Evolutionary conservation across 163 green algal genomes (phyloP), one percentile per base, ranked within the genome.

Genomic region (Scenedesmus sp.): DNA sequence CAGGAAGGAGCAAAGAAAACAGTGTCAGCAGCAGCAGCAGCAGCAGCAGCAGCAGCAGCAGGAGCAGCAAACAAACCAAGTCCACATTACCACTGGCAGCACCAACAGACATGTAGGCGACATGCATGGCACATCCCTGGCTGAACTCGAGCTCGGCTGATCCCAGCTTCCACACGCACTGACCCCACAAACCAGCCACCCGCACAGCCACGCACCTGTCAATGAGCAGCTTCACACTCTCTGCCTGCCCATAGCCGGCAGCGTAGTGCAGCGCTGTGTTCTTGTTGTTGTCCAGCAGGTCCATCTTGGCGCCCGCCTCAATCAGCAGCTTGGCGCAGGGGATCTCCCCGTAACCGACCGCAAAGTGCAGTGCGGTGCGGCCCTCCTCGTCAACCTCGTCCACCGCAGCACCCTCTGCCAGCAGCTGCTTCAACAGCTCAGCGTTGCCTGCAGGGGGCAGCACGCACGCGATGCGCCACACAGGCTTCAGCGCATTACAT

Each of bases 191-290:
- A n/a, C n/a, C n/a, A n/a, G n/a, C n/a, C n/a, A n/a, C n/a, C n/a
- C n/a, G n/a, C n/a, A n/a, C n/a, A n/a, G n/a, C n/a, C n/a, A n/a
- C 94, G n/a, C n/a, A 98, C 96, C 93, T 96, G 24, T 98, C 91
- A 18, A 98, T 42, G 83, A 99, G 94, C 86, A 98, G 88, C 91
- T 95, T 94, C 37, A 97, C 95, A 37, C 90, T 92, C 22, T 97
- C 96, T 40, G 92, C 92, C 92, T 99, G 96, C 49, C 98, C 98
- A 92, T 99, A 99, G 43, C 98, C 98, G 2, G 98, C 98, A 0
- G 98, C 97, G 94, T 99, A 99, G 93, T 99, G 98, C 91, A 99
- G 95, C 35, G 98, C 92, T 1, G 98, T 99, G 96, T 99, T 99
- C 80, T 98, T 97, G 94, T 99, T 99, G 93, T 97, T 96, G 94